Percentiles rank a stretch among this genome's conserved stretches.
Conservation (phyloP, 1,284 basidiomycete species). For the Agaricales sp. region DNA sequence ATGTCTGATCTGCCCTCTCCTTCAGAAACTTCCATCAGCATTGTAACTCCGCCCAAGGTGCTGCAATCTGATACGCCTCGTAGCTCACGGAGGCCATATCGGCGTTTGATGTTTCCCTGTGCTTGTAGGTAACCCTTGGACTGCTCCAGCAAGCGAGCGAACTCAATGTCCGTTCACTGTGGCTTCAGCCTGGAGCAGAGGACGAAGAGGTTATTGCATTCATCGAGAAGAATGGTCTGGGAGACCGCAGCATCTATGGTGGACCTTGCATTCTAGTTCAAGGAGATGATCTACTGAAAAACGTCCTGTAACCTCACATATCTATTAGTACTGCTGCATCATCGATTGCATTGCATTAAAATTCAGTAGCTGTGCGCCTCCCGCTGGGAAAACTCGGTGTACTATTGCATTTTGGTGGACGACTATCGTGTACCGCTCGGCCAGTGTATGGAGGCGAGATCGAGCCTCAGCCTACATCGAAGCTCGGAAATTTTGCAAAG, state of each 20-base stretch:
- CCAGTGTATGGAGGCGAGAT: too few relatives aligned
- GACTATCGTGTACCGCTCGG: too few relatives aligned
- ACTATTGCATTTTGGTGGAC: too few relatives aligned
- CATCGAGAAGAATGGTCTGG: conserved; percentile 39
- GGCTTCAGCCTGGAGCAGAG: conserved; percentile 82
- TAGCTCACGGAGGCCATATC: conserved; percentile 1
- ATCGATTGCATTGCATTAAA: too few relatives aligned
- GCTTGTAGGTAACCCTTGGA: conserved; percentile 49
- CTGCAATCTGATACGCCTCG: not conserved
- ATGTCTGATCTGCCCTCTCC: conserved; percentile 56
- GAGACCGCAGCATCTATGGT: conserved; percentile 57
- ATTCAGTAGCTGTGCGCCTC: too few relatives aligned
- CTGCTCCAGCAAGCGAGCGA: conserved; percentile 56
- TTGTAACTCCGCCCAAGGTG: conserved; percentile 69
- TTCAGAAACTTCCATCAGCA: conserved; percentile 62
- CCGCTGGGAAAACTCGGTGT: too few relatives aligned
- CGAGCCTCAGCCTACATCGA: too few relatives aligned
- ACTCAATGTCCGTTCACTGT: conserved; percentile 54
- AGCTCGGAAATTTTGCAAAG: too few relatives aligned
- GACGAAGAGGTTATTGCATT: conserved; percentile 37
- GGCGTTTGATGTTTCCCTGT: conserved; percentile 10
- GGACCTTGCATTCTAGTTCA: conserved; percentile 67
- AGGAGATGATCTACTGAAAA: conserved; percentile 40
- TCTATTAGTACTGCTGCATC: too few relatives aligned
- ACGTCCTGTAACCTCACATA: too few relatives aligned